These are phyloP conservation scores for Ascoidea tarda DNA, from an alignment of 805 yeast genomes.

Conservation along the genomic window DNA sequence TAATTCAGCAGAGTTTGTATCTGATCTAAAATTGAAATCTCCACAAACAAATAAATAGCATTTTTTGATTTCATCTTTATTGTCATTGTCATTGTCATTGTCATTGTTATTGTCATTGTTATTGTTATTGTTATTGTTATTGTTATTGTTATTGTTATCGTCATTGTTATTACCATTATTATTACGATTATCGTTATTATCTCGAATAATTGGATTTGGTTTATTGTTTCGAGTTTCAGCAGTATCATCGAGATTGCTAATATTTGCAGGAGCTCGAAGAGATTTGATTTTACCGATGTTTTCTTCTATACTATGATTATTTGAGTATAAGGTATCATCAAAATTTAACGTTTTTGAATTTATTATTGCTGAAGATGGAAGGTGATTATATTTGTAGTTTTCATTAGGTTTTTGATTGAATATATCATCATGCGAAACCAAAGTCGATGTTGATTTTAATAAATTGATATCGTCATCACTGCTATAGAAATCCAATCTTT, in stretches of 20 bases:
- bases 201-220: not conserved
- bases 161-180: slow-evolving; percentile 4
- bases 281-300: not conserved
- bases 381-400: not conserved
- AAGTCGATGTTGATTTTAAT: not conserved
- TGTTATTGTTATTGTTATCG: slow-evolving; percentile 9
- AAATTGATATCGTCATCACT: slow-evolving; percentile 9
- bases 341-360: too few species aligned
- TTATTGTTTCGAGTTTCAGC: not conserved
- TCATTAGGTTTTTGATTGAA: not conserved
- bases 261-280: too few species aligned
- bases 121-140: slow-evolving; percentile 4
- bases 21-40: slow-evolving; percentile 38
- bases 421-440: not conserved
- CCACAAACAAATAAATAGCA: slow-evolving; percentile 29
- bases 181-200: too few species aligned
- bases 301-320: too few species aligned
- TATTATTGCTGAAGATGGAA: not conserved
- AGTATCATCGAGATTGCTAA: too few species aligned
- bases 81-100: not conserved
- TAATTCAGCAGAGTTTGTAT: slow-evolving; percentile 2
- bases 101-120: not conserved
- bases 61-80: slow-evolving; percentile 10
- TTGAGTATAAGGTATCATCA: not conserved
- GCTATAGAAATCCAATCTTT: slow-evolving; percentile 8